Evolutionary conservation across 306 rosid genomes (phyloP), one percentile per base, ranked within the genome.

Genomic region (Albizia julibrissin): DNA sequence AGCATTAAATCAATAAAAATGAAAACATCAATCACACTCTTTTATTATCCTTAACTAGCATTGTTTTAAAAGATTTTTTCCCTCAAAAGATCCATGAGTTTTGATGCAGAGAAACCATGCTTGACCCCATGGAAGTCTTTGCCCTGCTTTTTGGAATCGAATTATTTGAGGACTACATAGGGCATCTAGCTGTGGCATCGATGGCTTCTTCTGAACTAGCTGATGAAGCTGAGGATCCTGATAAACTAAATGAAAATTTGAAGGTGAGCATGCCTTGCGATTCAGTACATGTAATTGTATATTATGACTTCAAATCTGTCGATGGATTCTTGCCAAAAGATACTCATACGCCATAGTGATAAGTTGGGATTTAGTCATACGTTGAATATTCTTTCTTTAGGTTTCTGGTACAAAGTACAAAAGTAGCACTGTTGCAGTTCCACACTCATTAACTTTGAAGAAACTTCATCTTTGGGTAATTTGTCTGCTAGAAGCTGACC

Each of bases 71-170:
- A 58, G 40, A 42, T 43, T 46, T 62, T 46, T 67, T 64, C 8
- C 42, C 66, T 76, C 22, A 19, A 79, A 19, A 61, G 66, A 31
- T 14, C 49, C 21, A 61, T 85, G 72, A 83, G n/a, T 79, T 77
- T 73, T 64, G 75, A 80, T 80, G 22, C 88, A 95, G 99, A 90
- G 98, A 93, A 77, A 86, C 91, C 74, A 91, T 93, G 97, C 91
- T 95, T 83, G 99, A 95, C 34, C 97, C 99, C 13, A 91, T 82
- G 73, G 94, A 98, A 58, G 94, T 95, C 64, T 95, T 95, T 74
- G 91, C 98, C 37, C 88, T 92, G 79, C 92, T 92, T 73, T 93
- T 95, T 76, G 98, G 99, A 81, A 93, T 97, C 83, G 98, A 93
- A 85, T 78, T 91, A 84, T 95, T 95, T 84, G 99, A 95, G 88